Evolutionary conservation across 228 moss, liverwort and hornwort genomes (phyloP).

Genomic region (Sphagnum magellanicum): DNA sequence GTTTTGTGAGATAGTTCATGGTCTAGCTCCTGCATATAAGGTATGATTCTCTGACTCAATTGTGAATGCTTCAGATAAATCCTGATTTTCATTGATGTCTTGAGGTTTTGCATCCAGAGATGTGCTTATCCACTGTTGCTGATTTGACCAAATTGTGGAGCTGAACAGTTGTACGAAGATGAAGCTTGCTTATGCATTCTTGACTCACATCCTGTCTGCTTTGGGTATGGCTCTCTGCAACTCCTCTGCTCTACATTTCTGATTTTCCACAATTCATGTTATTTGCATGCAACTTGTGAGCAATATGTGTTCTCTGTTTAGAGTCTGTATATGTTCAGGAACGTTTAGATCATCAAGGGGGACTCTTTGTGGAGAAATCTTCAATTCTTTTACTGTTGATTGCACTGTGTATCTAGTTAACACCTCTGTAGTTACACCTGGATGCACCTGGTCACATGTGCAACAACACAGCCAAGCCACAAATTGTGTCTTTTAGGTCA

Average conservation of each 20-base stretch:
- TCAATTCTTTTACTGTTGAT: too few relatives aligned
- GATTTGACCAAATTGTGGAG: background rate
- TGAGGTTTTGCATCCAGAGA: background rate
- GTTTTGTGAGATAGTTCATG: slow-evolving; percentile 49
- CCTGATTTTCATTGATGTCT: background rate
- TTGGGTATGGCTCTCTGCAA: slow-evolving; percentile 24
- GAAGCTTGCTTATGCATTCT: slow-evolving; percentile 48
- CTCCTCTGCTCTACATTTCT: background rate
- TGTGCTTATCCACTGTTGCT: background rate
- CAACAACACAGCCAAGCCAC: too few relatives aligned
- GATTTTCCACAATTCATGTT: too few relatives aligned
- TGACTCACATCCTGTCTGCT: slow-evolving; percentile 39
- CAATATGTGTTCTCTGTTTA: too few relatives aligned
- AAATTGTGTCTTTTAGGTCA: too few relatives aligned
- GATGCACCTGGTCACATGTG: too few relatives aligned
- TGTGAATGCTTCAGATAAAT: background rate
- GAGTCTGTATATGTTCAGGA: too few relatives aligned
- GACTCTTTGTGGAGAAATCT: too few relatives aligned
- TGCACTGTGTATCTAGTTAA: too few relatives aligned
- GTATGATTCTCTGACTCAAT: slow-evolving; percentile 4
- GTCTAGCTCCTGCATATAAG: slow-evolving; percentile 39
- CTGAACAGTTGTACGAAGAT: slow-evolving; percentile 48
- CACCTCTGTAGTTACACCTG: too few relatives aligned
- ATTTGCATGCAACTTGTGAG: too few relatives aligned
- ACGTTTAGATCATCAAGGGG: too few relatives aligned